A percentile compares a stretch with the other conserved stretches of the same genome.
Evolutionary conservation across 257 asterid genomes (phyloP).

Genomic region (Leonotis leonurus): DNA sequence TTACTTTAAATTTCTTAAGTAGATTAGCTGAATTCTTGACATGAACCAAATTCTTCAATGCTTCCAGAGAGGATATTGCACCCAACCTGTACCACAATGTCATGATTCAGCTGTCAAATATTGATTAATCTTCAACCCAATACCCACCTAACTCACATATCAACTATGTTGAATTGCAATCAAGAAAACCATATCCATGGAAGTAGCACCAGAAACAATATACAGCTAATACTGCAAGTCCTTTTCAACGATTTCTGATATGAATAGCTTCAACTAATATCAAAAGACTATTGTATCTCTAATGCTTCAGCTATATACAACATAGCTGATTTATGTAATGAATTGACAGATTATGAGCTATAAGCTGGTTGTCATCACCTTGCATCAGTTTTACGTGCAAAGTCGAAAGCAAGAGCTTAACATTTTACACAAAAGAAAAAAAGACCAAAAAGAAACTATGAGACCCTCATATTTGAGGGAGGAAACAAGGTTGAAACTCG

Average conservation of each 20-base stretch:
- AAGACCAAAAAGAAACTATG: slow-evolving; percentile 9
- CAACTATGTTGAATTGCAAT: background rate
- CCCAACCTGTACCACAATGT: background rate
- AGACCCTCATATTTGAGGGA: slow-evolving; percentile 14
- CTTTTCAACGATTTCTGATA: background rate
- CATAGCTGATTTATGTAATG: background rate
- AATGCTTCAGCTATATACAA: background rate
- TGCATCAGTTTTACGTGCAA: slow-evolving; percentile 30
- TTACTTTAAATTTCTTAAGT: background rate
- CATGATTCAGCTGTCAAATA: background rate
- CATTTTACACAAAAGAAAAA: slow-evolving; percentile 11
- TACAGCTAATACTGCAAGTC: background rate
- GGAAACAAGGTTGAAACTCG: slow-evolving; percentile 16
- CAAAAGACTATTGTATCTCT: background rate
- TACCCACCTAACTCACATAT: background rate
- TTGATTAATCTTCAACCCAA: background rate
- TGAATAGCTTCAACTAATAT: background rate
- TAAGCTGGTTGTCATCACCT: slow-evolving; percentile 22
- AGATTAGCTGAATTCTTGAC: slow-evolving; percentile 1
- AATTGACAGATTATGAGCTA: slow-evolving; percentile 17
- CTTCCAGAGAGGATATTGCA: background rate
- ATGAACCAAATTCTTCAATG: background rate
- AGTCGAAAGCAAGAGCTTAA: slow-evolving; percentile 16
- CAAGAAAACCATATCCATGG: background rate
- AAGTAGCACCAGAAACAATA: background rate